Conservation (phyloP, 345 rosid species). For the Melastoma malabathricum region DNA sequence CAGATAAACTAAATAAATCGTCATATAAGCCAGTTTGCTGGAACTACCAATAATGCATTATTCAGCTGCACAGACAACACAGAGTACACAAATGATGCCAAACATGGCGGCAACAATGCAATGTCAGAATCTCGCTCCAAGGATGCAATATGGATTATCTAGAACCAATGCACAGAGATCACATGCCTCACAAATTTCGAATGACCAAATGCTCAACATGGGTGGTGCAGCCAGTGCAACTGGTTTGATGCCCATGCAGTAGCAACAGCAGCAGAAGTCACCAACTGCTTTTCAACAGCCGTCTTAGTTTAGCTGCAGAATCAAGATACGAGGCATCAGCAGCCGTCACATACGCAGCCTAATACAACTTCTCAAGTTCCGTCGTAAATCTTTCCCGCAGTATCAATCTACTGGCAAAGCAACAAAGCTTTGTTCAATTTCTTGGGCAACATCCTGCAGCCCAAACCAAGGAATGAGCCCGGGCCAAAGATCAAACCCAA, state of each 20-base stretch:
- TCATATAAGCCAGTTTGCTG: conserved; percentile 64
- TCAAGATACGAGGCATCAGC: no score
- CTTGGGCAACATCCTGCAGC: no score
- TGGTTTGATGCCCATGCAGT: conserved; percentile 48
- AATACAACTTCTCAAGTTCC: no score
- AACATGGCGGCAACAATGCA: conserved; percentile 68
- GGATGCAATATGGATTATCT: conserved; percentile 74
- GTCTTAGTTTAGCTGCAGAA: no score
- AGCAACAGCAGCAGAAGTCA: conserved; percentile 61
- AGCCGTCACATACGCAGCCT: no score
- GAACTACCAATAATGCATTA: conserved; percentile 61
- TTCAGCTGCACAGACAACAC: conserved; percentile 82
- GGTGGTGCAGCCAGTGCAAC: conserved; percentile 45
- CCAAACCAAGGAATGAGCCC: no score
- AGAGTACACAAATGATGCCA: conserved; percentile 78
- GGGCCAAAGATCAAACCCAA: no score
- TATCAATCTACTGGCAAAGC: no score
- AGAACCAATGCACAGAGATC: conserved; percentile 59
- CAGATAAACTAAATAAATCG: conserved; percentile 70
- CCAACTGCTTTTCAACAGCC: no score
- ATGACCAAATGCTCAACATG: conserved; percentile 76
- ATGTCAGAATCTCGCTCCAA: conserved; percentile 49
- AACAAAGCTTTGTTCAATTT: no score
- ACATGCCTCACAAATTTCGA: conserved; percentile 58
- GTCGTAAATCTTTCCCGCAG: no score